phyloP scores from a whole-genome alignment of 805 yeast genomes.

The Naumovozyma castellii region DNA sequence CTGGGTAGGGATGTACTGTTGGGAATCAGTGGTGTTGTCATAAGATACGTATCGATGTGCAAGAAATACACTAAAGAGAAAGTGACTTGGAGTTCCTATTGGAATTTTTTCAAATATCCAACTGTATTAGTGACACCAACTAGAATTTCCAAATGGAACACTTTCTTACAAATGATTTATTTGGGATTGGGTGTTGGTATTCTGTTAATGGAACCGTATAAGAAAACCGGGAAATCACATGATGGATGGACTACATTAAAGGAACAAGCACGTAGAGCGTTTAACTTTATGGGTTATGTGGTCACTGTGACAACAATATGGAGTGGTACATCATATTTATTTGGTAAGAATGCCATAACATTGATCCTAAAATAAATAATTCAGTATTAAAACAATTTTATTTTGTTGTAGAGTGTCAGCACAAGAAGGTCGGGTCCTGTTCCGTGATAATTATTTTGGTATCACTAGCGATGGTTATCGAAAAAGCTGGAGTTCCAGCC shows the following conservation, averaged over 20 bases:
- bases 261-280: constrained; percentile 4
- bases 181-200: constrained; percentile 51
- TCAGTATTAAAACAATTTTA: too few relatives aligned
- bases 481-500: too few relatives aligned
- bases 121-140: constrained; percentile 88
- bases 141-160: constrained; percentile 74
- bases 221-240: constrained; percentile 5
- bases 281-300: constrained; percentile 37
- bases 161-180: constrained; percentile 87
- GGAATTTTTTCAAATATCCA: constrained; percentile 64
- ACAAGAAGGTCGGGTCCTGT: too few relatives aligned
- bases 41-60: constrained; percentile 51
- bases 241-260: constrained; percentile 1
- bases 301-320: constrained; percentile 63
- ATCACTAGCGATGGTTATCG: too few relatives aligned
- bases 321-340: constrained; percentile 72
- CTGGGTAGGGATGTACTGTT: constrained; percentile 76
- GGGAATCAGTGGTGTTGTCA: constrained; percentile 60
- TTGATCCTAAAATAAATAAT: constrained; percentile 1
- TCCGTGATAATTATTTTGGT: too few relatives aligned
- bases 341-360: constrained; percentile 55
- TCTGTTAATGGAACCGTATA: constrained; percentile 10
- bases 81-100: constrained; percentile 52
- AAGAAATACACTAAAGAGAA: constrained; percentile 8
- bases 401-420: too few relatives aligned